Base-by-base conservation (phyloP, 1,284 basidiomycete species). In the Jaminaea rosea region DNA sequence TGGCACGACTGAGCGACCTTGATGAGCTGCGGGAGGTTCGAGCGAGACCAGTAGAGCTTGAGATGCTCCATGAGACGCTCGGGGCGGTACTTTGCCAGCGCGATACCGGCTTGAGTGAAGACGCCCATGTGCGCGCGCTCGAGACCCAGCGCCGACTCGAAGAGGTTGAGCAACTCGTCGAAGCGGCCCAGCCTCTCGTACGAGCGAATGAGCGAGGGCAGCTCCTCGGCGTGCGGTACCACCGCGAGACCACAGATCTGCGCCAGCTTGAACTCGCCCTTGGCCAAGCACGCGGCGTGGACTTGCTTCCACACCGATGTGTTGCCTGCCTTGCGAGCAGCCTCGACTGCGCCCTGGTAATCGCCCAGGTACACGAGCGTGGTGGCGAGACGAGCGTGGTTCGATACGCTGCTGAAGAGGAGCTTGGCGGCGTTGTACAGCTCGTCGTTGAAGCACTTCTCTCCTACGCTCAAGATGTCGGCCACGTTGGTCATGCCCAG, bases 291-390 rank as follows among this genome's bases (percentile, higher is more conserved):
- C 36, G 94, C 94, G 21, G 91, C 88, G 66, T 98, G 93, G 55
- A 99, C 94, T 76, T 98, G 94, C 78, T 97, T 97, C 94, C 94
- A 99, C n/a, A 98, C 94, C 76, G 86, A 87, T 9, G 94, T 99
- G 75, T 98, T 98, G 27, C 94, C 94, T 17, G 94, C 94, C 76
- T 99, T 99, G 59, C 94, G 82, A 17, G 94, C 94, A 59, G 93
- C 94, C 76, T 98, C 94, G 17, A 99, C 94, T 17, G 94, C 94
- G 48, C 88, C 83, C 76, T 97, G 93, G 75, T 96, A 97, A 78
- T 99, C 93, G 51, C 89, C 88, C 46, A 99, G 82, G 78, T 98
- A 99, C 74, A 99, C 97, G 68, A 97, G 83, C 7, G 94, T 99
- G 1, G 94, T 98, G 1, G 94, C 94, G 55, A 99, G 80, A 57